Conservation (phyloP, 768 basidiomycete genomes). For the Mycena latifolia region DNA sequence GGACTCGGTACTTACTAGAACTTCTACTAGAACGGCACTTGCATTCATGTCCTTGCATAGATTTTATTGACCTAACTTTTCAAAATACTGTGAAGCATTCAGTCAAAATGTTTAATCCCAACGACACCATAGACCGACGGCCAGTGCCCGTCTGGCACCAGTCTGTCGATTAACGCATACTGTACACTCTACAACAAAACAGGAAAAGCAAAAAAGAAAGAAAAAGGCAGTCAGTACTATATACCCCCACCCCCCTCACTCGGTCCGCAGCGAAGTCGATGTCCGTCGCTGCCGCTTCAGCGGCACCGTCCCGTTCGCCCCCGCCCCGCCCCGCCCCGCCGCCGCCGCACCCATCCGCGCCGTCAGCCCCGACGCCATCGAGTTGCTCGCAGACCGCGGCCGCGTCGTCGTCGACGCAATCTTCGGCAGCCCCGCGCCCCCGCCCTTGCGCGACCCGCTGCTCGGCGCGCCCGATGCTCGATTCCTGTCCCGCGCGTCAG, state of each 20-base stretch:
- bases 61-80: no score
- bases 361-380: conserved; percentile 59
- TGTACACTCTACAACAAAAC: conserved; percentile 52
- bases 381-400: conserved; percentile 79
- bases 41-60: no score
- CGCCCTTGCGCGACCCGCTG: conserved; percentile 72
- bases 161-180: conserved; percentile 35
- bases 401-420: conserved; percentile 80
- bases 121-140: no score
- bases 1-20: no score
- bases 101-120: no score
- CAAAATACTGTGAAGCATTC: no score
- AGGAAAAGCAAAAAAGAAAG: conserved; percentile 28
- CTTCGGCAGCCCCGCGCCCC: conserved; percentile 73
- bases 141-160: no score
- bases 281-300: conserved; percentile 89
- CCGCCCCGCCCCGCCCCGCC: conserved; percentile 43
- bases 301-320: conserved; percentile 52
- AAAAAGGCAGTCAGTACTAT: conserved; percentile 32
- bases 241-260: conserved; percentile 42
- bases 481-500: conserved; percentile 64
- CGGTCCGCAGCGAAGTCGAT: conserved; percentile 67
- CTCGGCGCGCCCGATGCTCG: conserved; percentile 84
- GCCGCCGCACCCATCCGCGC: conserved; percentile 39
- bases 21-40: no score